Evolutionary conservation across 495 filamentous ascomycete genomes (phyloP).

Genomic region (Tuber aestivum): DNA sequence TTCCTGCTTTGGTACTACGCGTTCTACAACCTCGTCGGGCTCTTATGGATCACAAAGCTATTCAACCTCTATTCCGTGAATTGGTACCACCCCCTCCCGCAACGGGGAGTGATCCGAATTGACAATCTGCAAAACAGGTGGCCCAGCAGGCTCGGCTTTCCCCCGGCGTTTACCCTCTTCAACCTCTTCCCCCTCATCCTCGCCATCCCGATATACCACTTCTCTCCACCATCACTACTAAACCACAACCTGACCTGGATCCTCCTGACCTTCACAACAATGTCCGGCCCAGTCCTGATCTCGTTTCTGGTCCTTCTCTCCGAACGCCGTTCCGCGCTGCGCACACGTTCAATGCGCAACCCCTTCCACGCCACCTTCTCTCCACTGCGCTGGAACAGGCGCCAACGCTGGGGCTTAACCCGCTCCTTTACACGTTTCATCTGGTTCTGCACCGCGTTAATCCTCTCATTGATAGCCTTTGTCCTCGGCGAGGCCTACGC

Average conservation of each 20-base stretch:
- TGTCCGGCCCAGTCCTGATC: conserved; percentile 58
- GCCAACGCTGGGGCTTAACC: conserved; percentile 22
- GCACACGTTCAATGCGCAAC: conserved; percentile 10
- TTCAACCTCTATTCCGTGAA: conserved; percentile 60
- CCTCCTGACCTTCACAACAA: conserved; percentile 58
- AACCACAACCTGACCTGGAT: conserved; percentile 60
- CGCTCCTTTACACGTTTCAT: conserved; percentile 54
- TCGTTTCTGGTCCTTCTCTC: conserved; percentile 54
- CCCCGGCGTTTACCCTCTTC: conserved; percentile 53
- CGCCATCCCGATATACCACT: conserved; percentile 55
- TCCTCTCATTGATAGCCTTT: conserved; percentile 56
- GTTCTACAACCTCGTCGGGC: conserved; percentile 57
- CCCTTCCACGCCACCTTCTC: conserved; percentile 1
- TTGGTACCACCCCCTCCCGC: conserved; percentile 52
- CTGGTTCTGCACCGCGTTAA: conserved; percentile 61
- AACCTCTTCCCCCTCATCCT: conserved; percentile 51
- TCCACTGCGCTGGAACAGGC: conserved; percentile 4
- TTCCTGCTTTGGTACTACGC: conserved; percentile 62
- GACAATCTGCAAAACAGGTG: conserved; percentile 42
- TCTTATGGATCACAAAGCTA: conserved; percentile 63
- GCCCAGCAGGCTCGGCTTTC: conserved; percentile 56
- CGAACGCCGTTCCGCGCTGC: conserved; percentile 51
- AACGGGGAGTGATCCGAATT: not conserved
- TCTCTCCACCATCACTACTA: conserved; percentile 48
- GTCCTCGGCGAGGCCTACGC: conserved; percentile 61